Percentiles rank a stretch among this genome's conserved stretches.
Conservation (phyloP, 2,329 filamentous ascomycete genomes). For the Fusarium zealandicum region DNA sequence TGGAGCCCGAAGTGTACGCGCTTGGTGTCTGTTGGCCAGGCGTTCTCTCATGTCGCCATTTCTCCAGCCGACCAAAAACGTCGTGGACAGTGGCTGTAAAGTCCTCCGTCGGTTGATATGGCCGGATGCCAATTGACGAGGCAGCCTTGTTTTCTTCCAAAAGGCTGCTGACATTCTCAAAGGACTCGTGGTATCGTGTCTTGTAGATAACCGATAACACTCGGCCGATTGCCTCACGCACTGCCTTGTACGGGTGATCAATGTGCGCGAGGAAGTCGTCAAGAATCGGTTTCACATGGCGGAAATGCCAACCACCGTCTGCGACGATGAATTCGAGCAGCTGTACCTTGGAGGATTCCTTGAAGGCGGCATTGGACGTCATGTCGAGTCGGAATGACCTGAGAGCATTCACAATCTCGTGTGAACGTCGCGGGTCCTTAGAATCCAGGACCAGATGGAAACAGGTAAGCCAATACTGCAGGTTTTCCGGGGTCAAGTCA, state of each 20-base stretch:
- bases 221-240: slow-evolving; percentile 91
- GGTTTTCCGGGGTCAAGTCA: slow-evolving; percentile 91
- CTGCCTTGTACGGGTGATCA: slow-evolving; percentile 97
- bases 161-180: slow-evolving; percentile 77
- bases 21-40: slow-evolving; percentile 93
- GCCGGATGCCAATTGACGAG: slow-evolving; percentile 83
- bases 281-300: slow-evolving; percentile 84
- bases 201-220: slow-evolving; percentile 89
- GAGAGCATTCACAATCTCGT: slow-evolving; percentile 84
- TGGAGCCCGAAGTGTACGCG: slow-evolving; percentile 93
- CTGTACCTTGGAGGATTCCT: slow-evolving; percentile 96
- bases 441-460: slow-evolving; percentile 87
- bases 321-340: slow-evolving; percentile 87
- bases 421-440: slow-evolving; percentile 86
- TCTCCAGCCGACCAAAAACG: slow-evolving; percentile 81
- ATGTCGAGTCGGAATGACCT: slow-evolving; percentile 90
- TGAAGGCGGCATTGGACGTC: slow-evolving; percentile 95
- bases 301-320: slow-evolving; percentile 96
- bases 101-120: slow-evolving; percentile 80
- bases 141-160: slow-evolving; percentile 79
- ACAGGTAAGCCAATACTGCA: slow-evolving; percentile 93
- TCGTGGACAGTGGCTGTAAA: slow-evolving; percentile 75
- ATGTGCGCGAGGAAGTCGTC: slow-evolving; percentile 90
- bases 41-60: slow-evolving; percentile 83
- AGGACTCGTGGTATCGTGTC: slow-evolving; percentile 93